Evolutionary conservation across 2,329 filamentous ascomycete genomes (phyloP).

Genomic region (Pseudogymnoascus pannorum): DNA sequence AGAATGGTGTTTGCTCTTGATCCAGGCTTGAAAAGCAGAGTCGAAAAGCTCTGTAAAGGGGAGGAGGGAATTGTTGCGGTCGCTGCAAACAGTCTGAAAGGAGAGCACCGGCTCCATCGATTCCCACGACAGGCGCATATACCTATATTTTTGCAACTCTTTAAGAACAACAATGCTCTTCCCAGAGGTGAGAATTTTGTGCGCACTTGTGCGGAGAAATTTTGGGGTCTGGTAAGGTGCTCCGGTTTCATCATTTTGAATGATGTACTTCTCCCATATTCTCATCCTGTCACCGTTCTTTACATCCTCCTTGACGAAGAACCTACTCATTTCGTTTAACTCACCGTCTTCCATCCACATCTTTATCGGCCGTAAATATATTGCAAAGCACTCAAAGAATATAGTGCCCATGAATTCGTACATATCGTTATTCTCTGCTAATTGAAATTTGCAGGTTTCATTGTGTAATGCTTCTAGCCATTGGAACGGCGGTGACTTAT

Average conservation of each 20-base stretch:
- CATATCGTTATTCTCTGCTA: constrained; percentile 53
- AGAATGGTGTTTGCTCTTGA: constrained; percentile 64
- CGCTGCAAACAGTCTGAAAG: constrained; percentile 48
- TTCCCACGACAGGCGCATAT: constrained; percentile 27
- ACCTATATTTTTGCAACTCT: constrained; percentile 51
- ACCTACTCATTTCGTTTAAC: constrained; percentile 56
- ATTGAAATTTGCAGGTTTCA: constrained; percentile 60
- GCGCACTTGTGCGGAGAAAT: constrained; percentile 63
- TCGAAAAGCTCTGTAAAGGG: constrained; percentile 72
- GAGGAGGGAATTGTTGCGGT: constrained; percentile 40
- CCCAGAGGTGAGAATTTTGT: constrained; percentile 75
- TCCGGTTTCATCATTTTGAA: constrained; percentile 55
- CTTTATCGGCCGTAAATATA: constrained; percentile 73
- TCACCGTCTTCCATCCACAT: constrained; percentile 79
- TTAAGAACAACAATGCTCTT: constrained; percentile 84
- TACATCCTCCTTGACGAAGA: constrained; percentile 63
- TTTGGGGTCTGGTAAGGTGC: constrained; percentile 56
- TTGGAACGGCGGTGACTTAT: constrained; percentile 44
- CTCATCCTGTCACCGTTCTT: constrained; percentile 48
- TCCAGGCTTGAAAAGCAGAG: constrained; percentile 65
- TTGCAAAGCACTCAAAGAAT: constrained; percentile 74
- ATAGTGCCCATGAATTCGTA: constrained; percentile 60
- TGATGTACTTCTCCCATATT: constrained; percentile 40
- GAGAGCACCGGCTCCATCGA: constrained; percentile 42
- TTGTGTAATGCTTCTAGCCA: constrained; percentile 75